Evolutionary conservation across 2,329 filamentous ascomycete species (phyloP).

Genomic region (Davidsoniella virescens): DNA sequence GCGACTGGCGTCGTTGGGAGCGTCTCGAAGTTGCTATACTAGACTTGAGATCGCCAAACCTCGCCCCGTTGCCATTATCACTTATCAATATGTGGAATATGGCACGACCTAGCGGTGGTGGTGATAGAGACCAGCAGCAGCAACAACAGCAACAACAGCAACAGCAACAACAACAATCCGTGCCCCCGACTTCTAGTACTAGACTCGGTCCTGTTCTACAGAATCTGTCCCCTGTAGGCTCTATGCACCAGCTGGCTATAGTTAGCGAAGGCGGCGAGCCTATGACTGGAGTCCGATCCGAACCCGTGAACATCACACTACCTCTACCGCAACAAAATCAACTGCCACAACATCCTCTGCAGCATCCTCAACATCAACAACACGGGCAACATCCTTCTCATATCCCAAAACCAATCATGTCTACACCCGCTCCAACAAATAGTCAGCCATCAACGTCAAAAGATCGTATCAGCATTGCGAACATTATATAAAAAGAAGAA

Average conservation of each 20-base stretch:
- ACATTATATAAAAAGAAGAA: constrained; percentile 24
- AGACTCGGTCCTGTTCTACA: too few species aligned
- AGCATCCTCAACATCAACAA: not conserved
- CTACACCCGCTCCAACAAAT: not conserved
- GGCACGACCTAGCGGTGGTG: not conserved
- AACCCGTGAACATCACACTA: too few species aligned
- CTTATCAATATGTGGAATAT: not conserved
- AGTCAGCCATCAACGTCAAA: constrained; percentile 15
- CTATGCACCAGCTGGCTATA: too few species aligned
- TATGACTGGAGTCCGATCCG: too few species aligned
- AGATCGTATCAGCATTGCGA: constrained; percentile 27
- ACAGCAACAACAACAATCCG: not conserved
- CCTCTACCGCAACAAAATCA: too few species aligned
- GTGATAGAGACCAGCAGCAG: not conserved
- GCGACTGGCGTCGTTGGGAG: constrained; percentile 70
- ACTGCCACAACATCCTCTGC: too few species aligned
- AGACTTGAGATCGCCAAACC: constrained; percentile 3
- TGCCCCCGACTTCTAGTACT: too few species aligned
- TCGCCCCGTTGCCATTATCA: constrained; percentile 5
- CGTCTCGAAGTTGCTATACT: constrained; percentile 38
- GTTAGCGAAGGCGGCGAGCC: too few species aligned
- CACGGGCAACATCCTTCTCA: not conserved
- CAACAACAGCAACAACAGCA: not conserved
- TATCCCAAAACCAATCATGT: not conserved
- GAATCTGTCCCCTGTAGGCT: too few species aligned